These are phyloP conservation scores for Trichoderma asperelloides DNA, from an alignment of 495 filamentous ascomycete genomes.

Conservation along the genomic window DNA sequence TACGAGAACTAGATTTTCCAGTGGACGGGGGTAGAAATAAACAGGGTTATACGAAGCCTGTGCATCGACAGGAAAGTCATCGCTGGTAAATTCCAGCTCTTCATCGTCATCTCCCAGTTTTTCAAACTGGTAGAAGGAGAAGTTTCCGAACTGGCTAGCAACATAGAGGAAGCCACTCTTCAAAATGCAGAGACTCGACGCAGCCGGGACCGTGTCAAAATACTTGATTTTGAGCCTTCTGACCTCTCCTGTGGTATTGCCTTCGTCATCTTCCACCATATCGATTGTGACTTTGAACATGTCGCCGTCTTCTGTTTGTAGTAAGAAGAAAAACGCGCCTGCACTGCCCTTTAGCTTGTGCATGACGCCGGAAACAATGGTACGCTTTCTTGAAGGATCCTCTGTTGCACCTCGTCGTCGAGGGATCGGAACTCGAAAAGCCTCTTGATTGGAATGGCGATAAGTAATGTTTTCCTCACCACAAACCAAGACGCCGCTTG, in stretches of 20 bases:
- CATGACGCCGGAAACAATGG: constrained; percentile 84
- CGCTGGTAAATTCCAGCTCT: constrained; percentile 75
- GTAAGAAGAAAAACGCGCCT: constrained; percentile 87
- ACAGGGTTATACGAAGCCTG: constrained; percentile 57
- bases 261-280: constrained; percentile 73
- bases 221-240: constrained; percentile 86
- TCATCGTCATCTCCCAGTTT: constrained; percentile 96
- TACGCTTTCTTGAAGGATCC: constrained; percentile 82
- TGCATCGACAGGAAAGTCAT: constrained; percentile 68
- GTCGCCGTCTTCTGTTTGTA: constrained; percentile 94
- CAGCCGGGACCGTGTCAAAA: constrained; percentile 90
- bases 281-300: constrained; percentile 94
- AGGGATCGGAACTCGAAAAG: constrained; percentile 83
- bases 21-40: constrained; percentile 73
- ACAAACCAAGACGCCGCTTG: constrained; percentile 90
- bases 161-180: constrained; percentile 95
- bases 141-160: constrained; percentile 85
- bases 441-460: constrained; percentile 81
- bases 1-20: constrained; percentile 75
- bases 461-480: constrained; percentile 93
- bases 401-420: constrained; percentile 78
- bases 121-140: constrained; percentile 94
- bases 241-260: constrained; percentile 71
- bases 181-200: constrained; percentile 77
- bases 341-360: constrained; percentile 82